Conservation (phyloP, 352 stramenopile genomes). For the Thraustochytrium striatum region DNA sequence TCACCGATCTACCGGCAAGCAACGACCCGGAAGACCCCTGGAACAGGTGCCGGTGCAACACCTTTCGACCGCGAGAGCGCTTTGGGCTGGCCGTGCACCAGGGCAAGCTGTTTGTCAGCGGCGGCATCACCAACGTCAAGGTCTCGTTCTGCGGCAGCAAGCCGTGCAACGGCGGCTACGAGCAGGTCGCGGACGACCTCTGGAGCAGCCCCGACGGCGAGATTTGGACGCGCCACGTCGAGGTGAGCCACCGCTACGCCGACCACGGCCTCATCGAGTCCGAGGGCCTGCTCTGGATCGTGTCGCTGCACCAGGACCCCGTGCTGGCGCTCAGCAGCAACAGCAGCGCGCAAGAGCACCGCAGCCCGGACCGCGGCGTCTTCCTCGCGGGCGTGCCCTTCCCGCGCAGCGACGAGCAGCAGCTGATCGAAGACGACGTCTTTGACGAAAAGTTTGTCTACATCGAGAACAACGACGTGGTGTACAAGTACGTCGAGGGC, state of each 20-base stretch:
- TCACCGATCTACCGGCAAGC: not conserved
- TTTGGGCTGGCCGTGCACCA: not conserved
- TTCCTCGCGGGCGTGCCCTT: constrained; percentile 16
- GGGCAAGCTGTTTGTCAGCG: constrained; percentile 30
- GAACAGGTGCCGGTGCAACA: constrained; percentile 15
- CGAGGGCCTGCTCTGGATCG: constrained; percentile 14
- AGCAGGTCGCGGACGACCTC: constrained; percentile 27
- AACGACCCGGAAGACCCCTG: not conserved
- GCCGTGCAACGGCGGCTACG: constrained; percentile 28
- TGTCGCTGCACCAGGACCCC: constrained; percentile 3
- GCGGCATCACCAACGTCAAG: constrained; percentile 32
- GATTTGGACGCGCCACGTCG: constrained; percentile 41
- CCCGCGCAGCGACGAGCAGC: constrained; percentile 28
- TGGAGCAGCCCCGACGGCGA: not conserved
- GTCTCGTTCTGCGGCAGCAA: constrained; percentile 33
- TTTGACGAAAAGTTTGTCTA: constrained; percentile 45
- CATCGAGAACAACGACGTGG: not conserved
- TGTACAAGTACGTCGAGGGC: constrained; percentile 34
- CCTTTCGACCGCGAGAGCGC: constrained; percentile 19
- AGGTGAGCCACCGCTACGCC: constrained; percentile 4
- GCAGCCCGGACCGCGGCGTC: not conserved
- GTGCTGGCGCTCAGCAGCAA: not conserved
- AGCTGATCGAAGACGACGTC: not conserved
- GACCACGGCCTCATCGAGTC: constrained; percentile 10
- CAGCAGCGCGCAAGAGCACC: not conserved